These are phyloP conservation scores for Xylaria sp. DNA, from an alignment of 2,329 filamentous ascomycete species.

Conservation along the genomic window DNA sequence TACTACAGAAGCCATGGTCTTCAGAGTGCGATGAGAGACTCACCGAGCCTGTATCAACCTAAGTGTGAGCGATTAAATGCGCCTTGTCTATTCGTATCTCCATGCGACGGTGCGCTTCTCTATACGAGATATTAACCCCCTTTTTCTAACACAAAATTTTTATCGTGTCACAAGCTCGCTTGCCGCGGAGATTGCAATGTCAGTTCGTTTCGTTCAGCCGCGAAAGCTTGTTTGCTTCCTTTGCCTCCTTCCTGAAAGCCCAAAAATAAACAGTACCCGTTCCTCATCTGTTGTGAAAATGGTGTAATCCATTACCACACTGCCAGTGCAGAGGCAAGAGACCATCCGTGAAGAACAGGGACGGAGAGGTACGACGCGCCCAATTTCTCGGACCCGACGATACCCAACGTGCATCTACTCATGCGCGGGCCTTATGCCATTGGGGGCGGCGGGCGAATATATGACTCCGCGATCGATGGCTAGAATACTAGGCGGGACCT, in stretches of 20 bases:
- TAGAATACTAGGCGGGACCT: not conserved
- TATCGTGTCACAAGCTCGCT: conserved; percentile 26
- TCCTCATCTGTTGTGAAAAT: conserved; percentile 24
- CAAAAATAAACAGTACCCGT: not conserved
- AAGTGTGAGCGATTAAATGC: not conserved
- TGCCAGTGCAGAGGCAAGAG: not conserved
- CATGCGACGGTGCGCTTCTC: conserved; percentile 6
- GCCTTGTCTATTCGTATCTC: conserved; percentile 26
- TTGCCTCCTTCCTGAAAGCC: conserved; percentile 14
- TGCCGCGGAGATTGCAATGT: conserved; percentile 28
- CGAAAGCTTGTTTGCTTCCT: conserved; percentile 24
- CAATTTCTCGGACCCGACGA: not conserved
- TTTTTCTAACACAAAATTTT: not conserved
- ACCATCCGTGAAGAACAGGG: not conserved
- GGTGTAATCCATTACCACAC: conserved; percentile 26
- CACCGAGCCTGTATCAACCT: not conserved
- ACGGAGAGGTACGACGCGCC: not conserved
- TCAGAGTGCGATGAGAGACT: not conserved
- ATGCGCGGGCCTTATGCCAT: conserved; percentile 7
- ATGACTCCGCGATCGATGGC: not conserved
- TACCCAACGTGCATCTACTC: conserved; percentile 2
- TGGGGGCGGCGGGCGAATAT: not conserved
- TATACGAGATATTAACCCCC: conserved; percentile 5
- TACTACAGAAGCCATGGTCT: not conserved
- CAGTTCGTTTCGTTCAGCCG: conserved; percentile 23